Evolutionary conservation across 1,284 basidiomycete genomes (phyloP).

Genomic region (Ganoderma resinaceum): DNA sequence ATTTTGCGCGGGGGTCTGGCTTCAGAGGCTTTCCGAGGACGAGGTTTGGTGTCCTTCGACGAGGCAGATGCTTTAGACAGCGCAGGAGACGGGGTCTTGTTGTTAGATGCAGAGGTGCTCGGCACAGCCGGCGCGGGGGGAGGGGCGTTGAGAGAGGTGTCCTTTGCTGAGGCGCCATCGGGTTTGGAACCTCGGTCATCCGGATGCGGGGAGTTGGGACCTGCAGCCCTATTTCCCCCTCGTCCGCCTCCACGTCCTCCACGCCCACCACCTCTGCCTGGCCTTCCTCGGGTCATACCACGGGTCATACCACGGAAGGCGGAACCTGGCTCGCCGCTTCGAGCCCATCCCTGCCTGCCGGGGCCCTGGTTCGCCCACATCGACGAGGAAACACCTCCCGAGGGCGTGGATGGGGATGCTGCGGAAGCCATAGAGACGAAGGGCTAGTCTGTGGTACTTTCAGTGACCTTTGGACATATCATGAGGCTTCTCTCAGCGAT

Average conservation of each 20-base stretch:
- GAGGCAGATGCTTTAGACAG: constrained; percentile 24
- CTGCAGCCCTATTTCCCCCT: constrained; percentile 32
- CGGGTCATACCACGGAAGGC: constrained; percentile 49
- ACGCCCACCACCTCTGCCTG: constrained; percentile 44
- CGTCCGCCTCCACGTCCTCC: constrained; percentile 45
- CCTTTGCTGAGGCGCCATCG: constrained; percentile 25
- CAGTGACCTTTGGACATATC: constrained; percentile 12
- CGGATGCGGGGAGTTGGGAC: constrained; percentile 26
- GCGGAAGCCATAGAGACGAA: constrained; percentile 33
- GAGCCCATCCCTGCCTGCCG: constrained; percentile 51
- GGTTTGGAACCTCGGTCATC: constrained; percentile 28
- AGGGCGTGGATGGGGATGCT: constrained; percentile 30
- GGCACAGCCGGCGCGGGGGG: constrained; percentile 31
- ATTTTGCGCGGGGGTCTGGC: constrained; percentile 33
- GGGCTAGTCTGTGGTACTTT: constrained; percentile 11
- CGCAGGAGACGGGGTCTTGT: constrained; percentile 29
- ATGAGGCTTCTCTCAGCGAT: constrained; percentile 17
- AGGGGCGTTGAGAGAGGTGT: constrained; percentile 18
- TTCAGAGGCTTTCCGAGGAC: constrained; percentile 37
- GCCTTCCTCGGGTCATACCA: constrained; percentile 36
- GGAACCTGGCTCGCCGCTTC: constrained; percentile 54
- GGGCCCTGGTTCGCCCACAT: constrained; percentile 38
- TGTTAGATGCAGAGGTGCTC: constrained; percentile 44
- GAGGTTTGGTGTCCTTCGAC: constrained; percentile 29
- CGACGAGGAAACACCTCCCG: constrained; percentile 33